Evolutionary conservation across 2,329 filamentous ascomycete species (phyloP), one percentile per base, ranked within the genome.

Genomic region (Diaporthe citrichinensis): DNA sequence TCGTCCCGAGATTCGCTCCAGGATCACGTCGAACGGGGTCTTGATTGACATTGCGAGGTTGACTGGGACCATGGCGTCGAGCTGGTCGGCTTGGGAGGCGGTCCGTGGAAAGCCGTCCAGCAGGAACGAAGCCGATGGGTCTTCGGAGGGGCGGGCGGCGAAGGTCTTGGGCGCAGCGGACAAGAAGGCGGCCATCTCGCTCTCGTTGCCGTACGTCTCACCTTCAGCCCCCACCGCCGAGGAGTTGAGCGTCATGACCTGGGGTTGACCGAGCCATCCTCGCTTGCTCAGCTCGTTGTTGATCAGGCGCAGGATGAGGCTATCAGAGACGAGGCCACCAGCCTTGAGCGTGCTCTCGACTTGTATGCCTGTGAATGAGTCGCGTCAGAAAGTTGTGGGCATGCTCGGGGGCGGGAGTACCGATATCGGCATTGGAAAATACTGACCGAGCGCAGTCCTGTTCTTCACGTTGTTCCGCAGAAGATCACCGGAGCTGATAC

Each of bases 41-140:
- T 93, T 90, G 79, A 98, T 89, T 73, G 94, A 95, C 76, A 98
- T 93, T 67, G 95, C 97, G 77, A 98, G 90, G 85, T 99, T 99
- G 83, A 99, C 96, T n/a, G 96, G 95, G 44, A 98, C 91, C 46
- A 98, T 89, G 61, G 87, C 86, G 82, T 98, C 95, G 65, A 98
- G 90, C 74, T 92, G 92, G 57, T 86, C 84, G 39, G 96, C 97
- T 85, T 99, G 97, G 4, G 87, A 82, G 0, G 94, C 94, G 9
- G 95, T 99, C 78, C 97, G 94, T 2, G 97, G 97, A 84, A 98
- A 99, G 23, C 97, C 97, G 83, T 99, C 97, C 72, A 99, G 93
- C 78, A 99, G 94, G 84, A 98, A 98, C 0, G 95, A 98, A 12
- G 95, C 95, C 0, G 91, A 87, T 0, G 95, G 94, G 77, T 93